phyloP scores from a whole-genome alignment of 768 basidiomycete genomes.

The Phylloporus arenicola region DNA sequence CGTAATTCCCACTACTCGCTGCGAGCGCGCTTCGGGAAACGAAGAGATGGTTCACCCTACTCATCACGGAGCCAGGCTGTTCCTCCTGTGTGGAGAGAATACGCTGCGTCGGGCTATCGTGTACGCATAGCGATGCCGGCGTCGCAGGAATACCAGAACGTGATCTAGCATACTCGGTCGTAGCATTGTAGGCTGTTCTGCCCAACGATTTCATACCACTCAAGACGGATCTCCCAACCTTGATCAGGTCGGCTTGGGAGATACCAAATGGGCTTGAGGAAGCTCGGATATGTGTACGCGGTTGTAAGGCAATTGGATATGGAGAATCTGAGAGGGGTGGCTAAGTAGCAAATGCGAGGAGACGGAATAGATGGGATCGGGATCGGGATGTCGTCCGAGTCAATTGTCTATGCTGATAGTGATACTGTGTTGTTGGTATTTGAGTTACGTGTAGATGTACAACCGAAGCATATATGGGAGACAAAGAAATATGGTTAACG shows the following conservation, averaged over 20 bases:
- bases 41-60: slow-evolving; percentile 35
- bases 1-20: slow-evolving; percentile 20
- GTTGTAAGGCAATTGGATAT: slow-evolving; percentile 13
- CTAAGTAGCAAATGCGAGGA: slow-evolving; percentile 55
- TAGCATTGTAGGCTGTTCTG: slow-evolving; percentile 53
- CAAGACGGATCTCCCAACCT: slow-evolving; percentile 56
- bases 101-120: slow-evolving; percentile 7
- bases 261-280: slow-evolving; percentile 29
- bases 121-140: slow-evolving; percentile 4
- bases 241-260: slow-evolving; percentile 46
- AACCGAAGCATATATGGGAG: slow-evolving; percentile 42
- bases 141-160: slow-evolving; percentile 15
- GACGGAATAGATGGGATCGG: no score
- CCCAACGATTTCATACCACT: slow-evolving; percentile 61
- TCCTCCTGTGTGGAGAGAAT: slow-evolving; percentile 20
- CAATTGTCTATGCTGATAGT: slow-evolving; percentile 32
- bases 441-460: slow-evolving; percentile 30
- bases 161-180: slow-evolving; percentile 36
- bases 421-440: slow-evolving; percentile 38
- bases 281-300: slow-evolving; percentile 20
- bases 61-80: slow-evolving; percentile 20
- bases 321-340: slow-evolving; percentile 25
- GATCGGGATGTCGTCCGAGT: slow-evolving; percentile 9
- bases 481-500: slow-evolving; percentile 47
- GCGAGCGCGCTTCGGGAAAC: slow-evolving; percentile 64